phyloP scores from a whole-genome alignment of 1,284 basidiomycete genomes.

The Rhizoctonia solani region DNA sequence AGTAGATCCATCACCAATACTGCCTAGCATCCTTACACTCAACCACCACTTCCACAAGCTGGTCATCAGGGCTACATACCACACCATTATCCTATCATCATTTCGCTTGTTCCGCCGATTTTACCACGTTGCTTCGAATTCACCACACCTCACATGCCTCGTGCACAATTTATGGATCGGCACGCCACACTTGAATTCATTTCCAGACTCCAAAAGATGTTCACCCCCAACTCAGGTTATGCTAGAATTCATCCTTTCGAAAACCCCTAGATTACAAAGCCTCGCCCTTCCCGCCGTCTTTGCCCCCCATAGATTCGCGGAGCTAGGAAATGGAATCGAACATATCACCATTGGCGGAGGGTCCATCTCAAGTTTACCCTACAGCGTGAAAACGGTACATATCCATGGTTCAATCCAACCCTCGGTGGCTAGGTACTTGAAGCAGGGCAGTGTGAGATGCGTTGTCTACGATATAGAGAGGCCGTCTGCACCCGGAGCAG shows the following conservation, averaged over 20 bases:
- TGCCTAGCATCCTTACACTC: conserved; percentile 1
- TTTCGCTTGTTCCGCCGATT: conserved; percentile 1
- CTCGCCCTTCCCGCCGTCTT: conserved; percentile 9
- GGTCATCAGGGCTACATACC: conserved; percentile 4
- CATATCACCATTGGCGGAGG: conserved; percentile 10
- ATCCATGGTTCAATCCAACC: background rate
- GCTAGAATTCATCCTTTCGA: background rate
- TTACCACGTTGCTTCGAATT: background rate
- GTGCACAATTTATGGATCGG: conserved; percentile 26
- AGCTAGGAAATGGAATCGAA: background rate
- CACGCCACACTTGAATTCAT: background rate
- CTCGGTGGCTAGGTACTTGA: background rate
- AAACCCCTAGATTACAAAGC: background rate
- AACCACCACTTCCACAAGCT: conserved; percentile 2
- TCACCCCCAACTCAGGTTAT: too few species aligned
- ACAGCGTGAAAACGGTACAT: background rate
- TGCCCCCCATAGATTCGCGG: background rate
- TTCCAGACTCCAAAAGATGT: conserved; percentile 2
- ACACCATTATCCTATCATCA: conserved; percentile 3
- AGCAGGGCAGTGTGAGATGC: background rate
- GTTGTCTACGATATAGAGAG: conserved; percentile 14
- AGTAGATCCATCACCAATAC: background rate
- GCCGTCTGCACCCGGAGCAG: conserved; percentile 7
- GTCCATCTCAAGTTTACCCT: background rate
- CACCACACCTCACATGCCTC: background rate